phyloP scores from a whole-genome alignment of 169 alveolate species.

The Cryptosporidium meleagridis region DNA sequence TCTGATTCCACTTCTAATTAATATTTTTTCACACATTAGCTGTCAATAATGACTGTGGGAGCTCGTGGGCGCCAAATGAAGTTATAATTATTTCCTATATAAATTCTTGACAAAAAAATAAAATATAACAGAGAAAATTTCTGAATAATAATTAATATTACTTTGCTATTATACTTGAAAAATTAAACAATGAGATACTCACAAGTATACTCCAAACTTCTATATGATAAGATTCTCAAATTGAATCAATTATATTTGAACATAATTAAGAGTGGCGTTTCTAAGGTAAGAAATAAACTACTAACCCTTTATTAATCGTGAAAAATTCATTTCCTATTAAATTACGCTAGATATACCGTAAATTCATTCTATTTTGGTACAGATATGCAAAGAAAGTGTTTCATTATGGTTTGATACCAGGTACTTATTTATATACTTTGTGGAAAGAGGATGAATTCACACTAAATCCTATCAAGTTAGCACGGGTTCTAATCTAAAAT shows the following conservation, averaged over 20 bases:
- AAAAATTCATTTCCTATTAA: background rate
- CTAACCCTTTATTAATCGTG: background rate
- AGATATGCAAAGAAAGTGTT: slow-evolving; percentile 27
- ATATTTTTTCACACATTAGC: background rate
- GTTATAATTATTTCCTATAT: slow-evolving; percentile 11
- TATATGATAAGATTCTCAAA: background rate
- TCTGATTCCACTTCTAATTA: background rate
- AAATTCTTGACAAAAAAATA: background rate
- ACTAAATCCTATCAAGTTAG: slow-evolving; percentile 24
- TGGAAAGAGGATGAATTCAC: slow-evolving; percentile 50
- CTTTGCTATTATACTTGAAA: background rate
- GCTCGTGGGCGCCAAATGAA: background rate
- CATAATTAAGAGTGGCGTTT: background rate
- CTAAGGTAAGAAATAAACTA: slow-evolving; percentile 34
- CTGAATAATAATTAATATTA: no score
- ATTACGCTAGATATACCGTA: slow-evolving; percentile 14
- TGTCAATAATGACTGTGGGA: slow-evolving; percentile 66
- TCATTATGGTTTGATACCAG: slow-evolving; percentile 50
- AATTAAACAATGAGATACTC: background rate
- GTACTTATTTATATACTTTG: slow-evolving; percentile 14
- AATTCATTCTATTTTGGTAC: slow-evolving; percentile 11
- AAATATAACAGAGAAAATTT: background rate
- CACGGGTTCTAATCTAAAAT: slow-evolving; percentile 2
- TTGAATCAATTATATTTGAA: background rate
- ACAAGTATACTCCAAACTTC: background rate